A percentile compares a stretch with the other conserved stretches of the same genome.
Conservation (phyloP, 1,284 basidiomycete genomes). For the Trichosporon asahii region DNA sequence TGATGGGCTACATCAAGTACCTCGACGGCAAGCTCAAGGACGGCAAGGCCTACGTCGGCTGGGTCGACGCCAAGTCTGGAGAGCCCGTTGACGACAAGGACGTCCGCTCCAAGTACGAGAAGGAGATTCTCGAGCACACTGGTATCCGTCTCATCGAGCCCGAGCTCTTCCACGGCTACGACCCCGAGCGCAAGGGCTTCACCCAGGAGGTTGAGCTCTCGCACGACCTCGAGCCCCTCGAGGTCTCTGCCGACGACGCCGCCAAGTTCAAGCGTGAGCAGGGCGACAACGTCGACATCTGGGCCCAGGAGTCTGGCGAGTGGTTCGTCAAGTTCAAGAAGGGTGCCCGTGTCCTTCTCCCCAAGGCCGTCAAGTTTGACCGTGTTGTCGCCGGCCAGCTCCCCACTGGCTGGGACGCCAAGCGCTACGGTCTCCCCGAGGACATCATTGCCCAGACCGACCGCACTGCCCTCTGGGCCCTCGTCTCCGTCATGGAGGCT, state of each 20-base stretch:
- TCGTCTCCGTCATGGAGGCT: constrained; percentile 90
- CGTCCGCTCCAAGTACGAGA: constrained; percentile 87
- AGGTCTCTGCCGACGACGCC: constrained; percentile 86
- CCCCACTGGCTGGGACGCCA: constrained; percentile 94
- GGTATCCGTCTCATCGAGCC: constrained; percentile 96
- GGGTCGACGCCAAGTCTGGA: constrained; percentile 91
- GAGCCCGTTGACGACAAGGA: constrained; percentile 99
- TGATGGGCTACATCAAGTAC: constrained; percentile 98
- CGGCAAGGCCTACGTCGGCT: constrained; percentile 88
- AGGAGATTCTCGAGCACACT: constrained; percentile 86
- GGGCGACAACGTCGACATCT: constrained; percentile 92
- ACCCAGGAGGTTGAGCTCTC: constrained; percentile 94
- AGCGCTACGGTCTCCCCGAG: constrained; percentile 94
- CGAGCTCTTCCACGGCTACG: constrained; percentile 94
- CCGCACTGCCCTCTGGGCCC: constrained; percentile 86
- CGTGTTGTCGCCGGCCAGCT: constrained; percentile 93
- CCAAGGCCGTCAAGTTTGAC: constrained; percentile 93
- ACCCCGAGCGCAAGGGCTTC: constrained; percentile 95
- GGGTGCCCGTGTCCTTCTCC: constrained; percentile 87
- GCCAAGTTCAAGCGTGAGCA: constrained; percentile 95
- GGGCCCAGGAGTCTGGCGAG: constrained; percentile 82
- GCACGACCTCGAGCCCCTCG: constrained; percentile 94
- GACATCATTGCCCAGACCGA: constrained; percentile 95
- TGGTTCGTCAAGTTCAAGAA: constrained; percentile 99
- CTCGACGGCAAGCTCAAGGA: constrained; percentile 94